A percentile compares a stretch with the other conserved stretches of the same genome.
Evolutionary conservation across 257 asterid genomes (phyloP).

Genomic region (Avicennia marina): DNA sequence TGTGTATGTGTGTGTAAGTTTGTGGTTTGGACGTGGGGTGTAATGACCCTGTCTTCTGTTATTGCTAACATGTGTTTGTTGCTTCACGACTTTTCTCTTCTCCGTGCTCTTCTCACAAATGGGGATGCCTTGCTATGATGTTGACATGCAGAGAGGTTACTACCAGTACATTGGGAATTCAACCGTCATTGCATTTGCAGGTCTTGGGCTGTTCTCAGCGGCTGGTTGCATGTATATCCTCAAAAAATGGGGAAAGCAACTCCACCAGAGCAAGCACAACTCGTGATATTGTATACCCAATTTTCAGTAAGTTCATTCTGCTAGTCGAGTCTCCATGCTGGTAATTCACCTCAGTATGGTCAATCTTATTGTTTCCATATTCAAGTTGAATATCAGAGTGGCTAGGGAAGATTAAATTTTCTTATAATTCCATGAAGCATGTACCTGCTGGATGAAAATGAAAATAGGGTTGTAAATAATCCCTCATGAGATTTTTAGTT

Average conservation of each 20-base stretch:
- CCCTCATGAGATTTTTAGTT: background rate
- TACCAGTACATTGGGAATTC: conserved; percentile 42
- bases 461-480: background rate
- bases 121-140: background rate
- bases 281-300: conserved; percentile 34
- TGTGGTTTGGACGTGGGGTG: background rate
- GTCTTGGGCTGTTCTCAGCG: conserved; percentile 47
- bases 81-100: too few species aligned
- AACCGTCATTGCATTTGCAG: conserved; percentile 35
- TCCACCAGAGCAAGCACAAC: conserved; percentile 43
- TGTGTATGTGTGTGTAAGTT: background rate
- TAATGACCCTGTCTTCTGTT: background rate
- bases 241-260: conserved; percentile 52
- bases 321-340: too few species aligned
- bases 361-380: background rate
- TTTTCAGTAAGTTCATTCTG: background rate
- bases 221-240: conserved; percentile 61
- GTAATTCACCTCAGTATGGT: background rate
- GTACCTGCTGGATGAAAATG: background rate
- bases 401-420: background rate
- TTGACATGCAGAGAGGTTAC: conserved; percentile 48
- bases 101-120: too few species aligned
- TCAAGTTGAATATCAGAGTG: background rate
- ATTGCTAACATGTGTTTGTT: background rate
- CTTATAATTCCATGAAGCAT: conserved; percentile 6